These are phyloP conservation scores for Lactuca saligna DNA, from an alignment of 129 eudicot species.

Conservation along the genomic window DNA sequence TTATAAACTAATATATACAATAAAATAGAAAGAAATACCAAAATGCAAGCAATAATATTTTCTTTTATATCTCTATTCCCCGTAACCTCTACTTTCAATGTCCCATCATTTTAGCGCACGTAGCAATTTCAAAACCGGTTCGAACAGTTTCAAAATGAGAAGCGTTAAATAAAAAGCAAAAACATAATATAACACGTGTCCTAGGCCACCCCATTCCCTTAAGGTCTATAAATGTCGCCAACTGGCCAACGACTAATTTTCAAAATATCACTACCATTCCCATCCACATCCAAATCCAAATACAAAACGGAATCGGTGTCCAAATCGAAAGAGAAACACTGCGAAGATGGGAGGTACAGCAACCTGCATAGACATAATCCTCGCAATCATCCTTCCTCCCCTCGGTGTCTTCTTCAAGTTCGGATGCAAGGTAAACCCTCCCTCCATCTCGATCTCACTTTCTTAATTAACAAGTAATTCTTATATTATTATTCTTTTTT, in stretches of 20 bases:
- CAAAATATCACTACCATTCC: background rate
- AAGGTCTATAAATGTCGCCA: conserved; percentile 14
- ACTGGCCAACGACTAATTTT: background rate
- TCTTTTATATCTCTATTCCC: too few relatives aligned
- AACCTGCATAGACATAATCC: background rate
- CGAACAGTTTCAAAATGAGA: background rate
- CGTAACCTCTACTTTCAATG: too few relatives aligned
- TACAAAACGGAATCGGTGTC: background rate
- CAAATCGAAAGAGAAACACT: background rate
- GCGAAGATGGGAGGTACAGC: conserved; percentile 18
- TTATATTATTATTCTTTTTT: background rate
- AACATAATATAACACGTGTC: conserved; percentile 12
- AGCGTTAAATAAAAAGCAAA: background rate
- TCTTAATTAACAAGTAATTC: background rate
- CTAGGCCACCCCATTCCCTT: background rate
- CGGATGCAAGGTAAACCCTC: background rate
- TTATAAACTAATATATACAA: too few relatives aligned
- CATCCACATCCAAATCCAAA: background rate
- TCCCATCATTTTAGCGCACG: too few relatives aligned
- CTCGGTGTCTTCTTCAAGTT: conserved; percentile 13
- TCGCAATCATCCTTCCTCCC: conserved; percentile 20
- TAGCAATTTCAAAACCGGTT: background rate
- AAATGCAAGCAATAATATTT: too few relatives aligned
- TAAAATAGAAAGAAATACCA: too few relatives aligned
- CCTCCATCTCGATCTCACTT: background rate